Evolutionary conservation across 2,329 filamentous ascomycete genomes (phyloP).

Genomic region (Phialemonium atrogriseum): DNA sequence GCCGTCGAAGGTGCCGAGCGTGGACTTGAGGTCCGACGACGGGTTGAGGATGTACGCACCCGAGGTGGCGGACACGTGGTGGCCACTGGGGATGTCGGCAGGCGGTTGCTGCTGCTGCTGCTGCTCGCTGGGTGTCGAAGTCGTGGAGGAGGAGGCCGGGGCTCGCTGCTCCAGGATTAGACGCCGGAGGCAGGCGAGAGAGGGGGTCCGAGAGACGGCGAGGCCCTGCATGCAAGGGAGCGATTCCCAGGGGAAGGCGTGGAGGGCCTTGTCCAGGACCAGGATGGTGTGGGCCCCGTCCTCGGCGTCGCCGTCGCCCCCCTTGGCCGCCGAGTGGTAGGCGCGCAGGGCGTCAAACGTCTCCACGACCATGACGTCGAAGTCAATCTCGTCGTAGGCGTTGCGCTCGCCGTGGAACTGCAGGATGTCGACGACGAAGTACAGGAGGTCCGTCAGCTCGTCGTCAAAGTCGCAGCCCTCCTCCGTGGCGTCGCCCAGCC

Average conservation of each 20-base stretch:
- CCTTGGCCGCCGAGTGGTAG: slow-evolving; percentile 55
- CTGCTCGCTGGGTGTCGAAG: too few relatives aligned
- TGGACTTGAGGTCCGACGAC: slow-evolving; percentile 71
- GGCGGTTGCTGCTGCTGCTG: slow-evolving; percentile 6
- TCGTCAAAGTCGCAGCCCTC: slow-evolving; percentile 74
- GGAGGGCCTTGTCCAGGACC: slow-evolving; percentile 83
- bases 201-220: slow-evolving; percentile 82
- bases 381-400: slow-evolving; percentile 96
- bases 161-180: slow-evolving; percentile 52
- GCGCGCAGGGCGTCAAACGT: slow-evolving; percentile 74
- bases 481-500: slow-evolving; percentile 64
- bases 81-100: slow-evolving; percentile 29
- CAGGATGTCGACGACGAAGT: slow-evolving; percentile 92
- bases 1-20: slow-evolving; percentile 65
- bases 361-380: slow-evolving; percentile 84
- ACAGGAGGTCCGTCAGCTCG: slow-evolving; percentile 81
- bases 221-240: slow-evolving; percentile 73
- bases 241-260: slow-evolving; percentile 93
- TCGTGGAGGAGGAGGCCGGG: slow-evolving; percentile 10
- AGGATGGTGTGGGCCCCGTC: slow-evolving; percentile 67
- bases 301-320: slow-evolving; percentile 27
- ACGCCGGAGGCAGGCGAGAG: slow-evolving; percentile 71
- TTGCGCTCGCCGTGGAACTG: slow-evolving; percentile 96
- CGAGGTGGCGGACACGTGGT: slow-evolving; percentile 44
- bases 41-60: slow-evolving; percentile 87